Percentiles rank a stretch among this genome's conserved stretches.
Conservation (phyloP, 495 filamentous ascomycete species). For the Aspergillus mulundensis region DNA sequence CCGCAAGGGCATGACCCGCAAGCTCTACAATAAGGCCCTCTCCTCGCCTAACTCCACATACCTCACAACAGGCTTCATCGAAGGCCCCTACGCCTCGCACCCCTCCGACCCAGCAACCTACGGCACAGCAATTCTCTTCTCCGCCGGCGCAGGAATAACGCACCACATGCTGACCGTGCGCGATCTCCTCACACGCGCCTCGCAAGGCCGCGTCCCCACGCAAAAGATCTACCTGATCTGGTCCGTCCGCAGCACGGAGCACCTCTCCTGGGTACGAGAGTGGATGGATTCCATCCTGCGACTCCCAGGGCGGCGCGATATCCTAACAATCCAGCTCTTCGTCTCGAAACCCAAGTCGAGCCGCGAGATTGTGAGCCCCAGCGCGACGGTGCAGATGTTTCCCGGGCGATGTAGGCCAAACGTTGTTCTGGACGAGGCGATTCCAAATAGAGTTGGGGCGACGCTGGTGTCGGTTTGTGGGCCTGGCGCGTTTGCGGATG, state of each 20-base stretch:
- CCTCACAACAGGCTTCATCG: slow-evolving; percentile 60
- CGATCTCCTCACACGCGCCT: slow-evolving; percentile 66
- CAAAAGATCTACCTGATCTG: slow-evolving; percentile 81
- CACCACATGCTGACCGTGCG: slow-evolving; percentile 78
- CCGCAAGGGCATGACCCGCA: slow-evolving; percentile 78
- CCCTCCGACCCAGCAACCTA: slow-evolving; percentile 66
- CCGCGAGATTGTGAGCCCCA: slow-evolving; percentile 77
- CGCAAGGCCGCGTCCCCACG: slow-evolving; percentile 67
- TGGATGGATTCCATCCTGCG: slow-evolving; percentile 95
- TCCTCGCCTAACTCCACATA: slow-evolving; percentile 55
- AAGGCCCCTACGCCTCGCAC: slow-evolving; percentile 78
- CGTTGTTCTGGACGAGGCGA: slow-evolving; percentile 70
- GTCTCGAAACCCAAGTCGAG: slow-evolving; percentile 77
- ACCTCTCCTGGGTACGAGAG: slow-evolving; percentile 85
- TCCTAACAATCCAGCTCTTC: slow-evolving; percentile 81
- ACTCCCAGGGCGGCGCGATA: slow-evolving; percentile 75
- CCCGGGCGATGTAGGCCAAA: slow-evolving; percentile 59
- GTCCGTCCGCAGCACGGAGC: slow-evolving; percentile 83
- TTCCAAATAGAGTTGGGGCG: slow-evolving; percentile 72
- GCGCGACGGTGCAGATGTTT: slow-evolving; percentile 85
- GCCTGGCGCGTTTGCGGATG: slow-evolving; percentile 82
- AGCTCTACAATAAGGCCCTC: slow-evolving; percentile 65
- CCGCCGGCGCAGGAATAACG: slow-evolving; percentile 84
- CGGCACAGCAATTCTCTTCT: slow-evolving; percentile 82
- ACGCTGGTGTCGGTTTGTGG: slow-evolving; percentile 87